These are phyloP conservation scores for Calonectria hawksworthii DNA, from an alignment of 2,329 filamentous ascomycete species.

Conservation along the genomic window DNA sequence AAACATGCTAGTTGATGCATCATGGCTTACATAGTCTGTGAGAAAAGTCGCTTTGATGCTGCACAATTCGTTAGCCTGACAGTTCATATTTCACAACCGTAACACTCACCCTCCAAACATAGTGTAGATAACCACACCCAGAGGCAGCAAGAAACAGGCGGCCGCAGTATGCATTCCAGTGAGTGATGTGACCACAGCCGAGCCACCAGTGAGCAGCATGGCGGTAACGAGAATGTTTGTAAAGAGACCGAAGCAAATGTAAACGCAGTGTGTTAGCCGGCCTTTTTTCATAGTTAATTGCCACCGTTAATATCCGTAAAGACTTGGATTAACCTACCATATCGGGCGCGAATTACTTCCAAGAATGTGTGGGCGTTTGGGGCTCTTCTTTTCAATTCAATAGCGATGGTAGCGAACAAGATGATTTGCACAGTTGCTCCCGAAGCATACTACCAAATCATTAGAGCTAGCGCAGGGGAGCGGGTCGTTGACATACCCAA, in stretches of 20 bases:
- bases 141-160: neutral
- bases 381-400: slow-evolving; percentile 86
- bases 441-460: neutral
- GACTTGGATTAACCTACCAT: slow-evolving; percentile 76
- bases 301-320: neutral
- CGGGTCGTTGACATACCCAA: neutral
- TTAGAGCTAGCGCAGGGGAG: neutral
- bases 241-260: slow-evolving; percentile 1
- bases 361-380: slow-evolving; percentile 89
- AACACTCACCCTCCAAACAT: neutral
- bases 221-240: neutral
- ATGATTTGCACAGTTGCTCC: slow-evolving; percentile 65
- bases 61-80: neutral
- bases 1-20: too few relatives aligned
- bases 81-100: too few relatives aligned
- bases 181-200: neutral
- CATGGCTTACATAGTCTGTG: neutral
- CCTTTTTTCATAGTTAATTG: neutral
- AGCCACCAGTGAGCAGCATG: slow-evolving; percentile 2
- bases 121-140: neutral
- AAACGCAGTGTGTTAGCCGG: neutral
- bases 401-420: slow-evolving; percentile 89
- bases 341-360: slow-evolving; percentile 85
- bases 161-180: neutral
- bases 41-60: slow-evolving; percentile 1